Percentiles rank a stretch among this genome's conserved stretches.
Evolutionary conservation across 208 protist species (phyloP).

Genomic region (Crithidia fasciculata): DNA sequence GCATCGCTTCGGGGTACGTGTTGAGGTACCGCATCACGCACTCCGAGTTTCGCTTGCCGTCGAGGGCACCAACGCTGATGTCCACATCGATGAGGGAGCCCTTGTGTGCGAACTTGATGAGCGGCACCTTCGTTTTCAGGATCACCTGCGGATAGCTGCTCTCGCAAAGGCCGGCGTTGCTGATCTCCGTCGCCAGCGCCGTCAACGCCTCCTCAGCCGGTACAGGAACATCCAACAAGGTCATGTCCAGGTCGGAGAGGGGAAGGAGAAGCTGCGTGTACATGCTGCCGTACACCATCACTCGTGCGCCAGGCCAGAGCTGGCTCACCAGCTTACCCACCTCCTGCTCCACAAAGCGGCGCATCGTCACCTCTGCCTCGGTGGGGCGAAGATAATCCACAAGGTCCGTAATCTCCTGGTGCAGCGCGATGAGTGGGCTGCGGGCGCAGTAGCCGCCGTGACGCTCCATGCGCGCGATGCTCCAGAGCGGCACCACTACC

Average conservation of each 20-base stretch:
- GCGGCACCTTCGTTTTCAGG: conserved; percentile 92
- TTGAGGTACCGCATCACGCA: conserved; percentile 69
- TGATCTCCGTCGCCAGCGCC: conserved; percentile 67
- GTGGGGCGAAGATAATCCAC: conserved; percentile 81
- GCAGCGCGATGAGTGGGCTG: conserved; percentile 71
- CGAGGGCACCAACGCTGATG: conserved; percentile 88
- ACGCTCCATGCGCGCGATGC: conserved; percentile 35
- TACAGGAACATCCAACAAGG: conserved; percentile 64
- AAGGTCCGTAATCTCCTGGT: conserved; percentile 87
- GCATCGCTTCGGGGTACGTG: conserved; percentile 75
- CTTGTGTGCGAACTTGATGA: conserved; percentile 91
- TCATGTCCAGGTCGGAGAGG: conserved; percentile 86
- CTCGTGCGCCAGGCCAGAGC: conserved; percentile 79
- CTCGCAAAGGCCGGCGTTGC: conserved; percentile 58
- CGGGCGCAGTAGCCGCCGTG: conserved; percentile 58
- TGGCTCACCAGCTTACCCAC: conserved; percentile 53
- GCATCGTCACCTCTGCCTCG: conserved; percentile 81
- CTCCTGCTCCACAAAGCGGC: conserved; percentile 70
- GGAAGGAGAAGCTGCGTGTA: conserved; percentile 88
- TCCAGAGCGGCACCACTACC: conserved; percentile 49
- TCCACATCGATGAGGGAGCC: conserved; percentile 86
- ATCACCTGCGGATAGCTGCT: conserved; percentile 86
- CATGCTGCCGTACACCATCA: conserved; percentile 89
- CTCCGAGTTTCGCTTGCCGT: conserved; percentile 82
- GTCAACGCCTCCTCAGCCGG: conserved; percentile 70